Conservation (phyloP, 2,329 filamentous ascomycete genomes). For the Coniochaeta prunicola region DNA sequence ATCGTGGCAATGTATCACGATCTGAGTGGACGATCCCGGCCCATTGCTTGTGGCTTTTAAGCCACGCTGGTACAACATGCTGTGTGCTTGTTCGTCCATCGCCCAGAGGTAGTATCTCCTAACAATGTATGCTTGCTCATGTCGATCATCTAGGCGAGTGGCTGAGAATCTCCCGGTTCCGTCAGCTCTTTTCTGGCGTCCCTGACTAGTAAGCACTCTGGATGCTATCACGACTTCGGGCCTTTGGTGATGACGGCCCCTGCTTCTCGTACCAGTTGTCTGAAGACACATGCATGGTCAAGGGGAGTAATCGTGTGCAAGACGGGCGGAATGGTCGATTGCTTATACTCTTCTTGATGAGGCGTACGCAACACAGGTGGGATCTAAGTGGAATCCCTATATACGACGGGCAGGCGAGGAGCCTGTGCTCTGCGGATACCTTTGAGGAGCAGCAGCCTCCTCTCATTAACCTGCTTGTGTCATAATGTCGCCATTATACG, state of each 20-base stretch:
- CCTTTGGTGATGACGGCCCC: not conserved
- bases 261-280: not conserved
- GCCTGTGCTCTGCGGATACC: not conserved
- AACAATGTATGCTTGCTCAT: not conserved
- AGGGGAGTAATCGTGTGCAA: not conserved
- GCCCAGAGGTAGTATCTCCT: not conserved
- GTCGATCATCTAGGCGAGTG: not conserved
- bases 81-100: not conserved
- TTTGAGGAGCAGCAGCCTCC: not conserved
- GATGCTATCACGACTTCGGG: not conserved
- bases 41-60: not conserved
- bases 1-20: not conserved
- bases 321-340: not conserved
- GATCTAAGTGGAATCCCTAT: conserved; percentile 1
- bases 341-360: not conserved
- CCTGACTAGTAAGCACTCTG: not conserved
- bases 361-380: conserved; percentile 2
- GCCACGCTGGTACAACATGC: not conserved
- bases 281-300: not conserved
- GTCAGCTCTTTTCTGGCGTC: not conserved
- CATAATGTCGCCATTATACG: conserved; percentile 3
- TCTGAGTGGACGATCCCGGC: not conserved
- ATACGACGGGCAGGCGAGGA: not conserved
- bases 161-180: not conserved
- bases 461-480: not conserved